phyloP scores from a whole-genome alignment of 1,284 basidiomycete genomes.

The Puccinia hordei region DNA sequence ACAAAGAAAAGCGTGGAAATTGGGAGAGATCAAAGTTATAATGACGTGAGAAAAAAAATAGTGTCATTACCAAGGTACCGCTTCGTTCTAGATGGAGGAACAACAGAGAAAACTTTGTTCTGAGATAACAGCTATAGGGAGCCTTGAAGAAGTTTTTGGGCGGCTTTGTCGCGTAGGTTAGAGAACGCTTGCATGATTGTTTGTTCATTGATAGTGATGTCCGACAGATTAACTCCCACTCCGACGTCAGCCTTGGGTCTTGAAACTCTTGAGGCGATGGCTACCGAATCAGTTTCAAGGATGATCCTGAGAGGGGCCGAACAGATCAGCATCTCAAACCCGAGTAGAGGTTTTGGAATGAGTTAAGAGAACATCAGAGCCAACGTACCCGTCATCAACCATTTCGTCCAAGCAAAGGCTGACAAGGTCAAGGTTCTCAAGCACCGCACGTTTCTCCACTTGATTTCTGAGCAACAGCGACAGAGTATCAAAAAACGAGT shows the following conservation, averaged over 20 bases:
- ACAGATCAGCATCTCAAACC: not conserved
- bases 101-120: not conserved
- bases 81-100: not conserved
- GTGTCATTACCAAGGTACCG: too few relatives aligned
- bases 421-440: conserved; percentile 93
- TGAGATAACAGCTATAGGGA: conserved; percentile 7
- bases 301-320: conserved; percentile 71
- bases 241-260: conserved; percentile 82
- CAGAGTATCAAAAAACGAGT: conserved; percentile 82
- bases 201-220: conserved; percentile 94
- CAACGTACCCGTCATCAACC: conserved; percentile 81
- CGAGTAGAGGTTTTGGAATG: not conserved
- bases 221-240: conserved; percentile 64
- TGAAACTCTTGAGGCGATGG: conserved; percentile 92
- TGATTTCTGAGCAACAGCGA: conserved; percentile 83
- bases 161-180: conserved; percentile 55
- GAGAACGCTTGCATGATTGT: conserved; percentile 60
- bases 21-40: too few relatives aligned
- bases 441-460: conserved; percentile 89
- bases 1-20: too few relatives aligned
- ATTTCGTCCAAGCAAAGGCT: conserved; percentile 93
- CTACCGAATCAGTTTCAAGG: conserved; percentile 91
- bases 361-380: not conserved
- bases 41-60: too few relatives aligned
- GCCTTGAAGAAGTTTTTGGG: conserved; percentile 58